Base-by-base conservation (phyloP, 108 stramenopile species). In the Schizochytrium sp. region DNA sequence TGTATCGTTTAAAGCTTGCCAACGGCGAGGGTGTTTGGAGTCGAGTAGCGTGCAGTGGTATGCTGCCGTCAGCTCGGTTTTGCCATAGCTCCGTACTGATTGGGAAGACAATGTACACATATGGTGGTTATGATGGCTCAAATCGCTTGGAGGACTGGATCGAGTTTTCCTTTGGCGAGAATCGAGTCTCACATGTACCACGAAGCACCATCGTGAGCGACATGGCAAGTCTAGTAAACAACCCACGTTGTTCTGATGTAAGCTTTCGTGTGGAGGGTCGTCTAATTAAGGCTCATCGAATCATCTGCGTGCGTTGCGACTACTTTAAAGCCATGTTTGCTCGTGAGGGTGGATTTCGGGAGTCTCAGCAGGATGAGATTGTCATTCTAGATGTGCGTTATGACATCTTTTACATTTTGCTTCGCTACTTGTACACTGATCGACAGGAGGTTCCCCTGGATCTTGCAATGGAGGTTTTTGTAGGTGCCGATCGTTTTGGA, bases 351-450 rank as follows among this genome's bases (percentile, higher is more conserved):
- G 93, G 95, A 40, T 97, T 98, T 96, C 90, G 95, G 58, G 97
- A 97, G 90, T 94, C 93, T n/a, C 91, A 93, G n/a, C 94, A 93
- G 89, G 89, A 69, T n/a, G 90, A 92, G 57, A 95, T 97, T 8
- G 90, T 93, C 10, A 93, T 96, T 53, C 95, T 95, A 3, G 95
- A 94, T n/a, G 94, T 96, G 41, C 93, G 95, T 4, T 93, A 95
- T 90, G 88, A 93, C 3, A 97, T 97, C 53, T 98, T 99, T 91
- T 57, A 97, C 47, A 72, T 92, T n/a, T 93, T 98, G 49, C 89
- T 99, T 56, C 96, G 97, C 88, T 99, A 98, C 89, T 93, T 99
- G 4, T 99, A 99, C 91, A 98, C 98, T 7, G 98, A 99, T 90
- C 93, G 94, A 58, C 93, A 96, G 44, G 90, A 93, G 7, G 95